phyloP scores from a whole-genome alignment of 495 filamentous ascomycete genomes.

The Podospora didyma region DNA sequence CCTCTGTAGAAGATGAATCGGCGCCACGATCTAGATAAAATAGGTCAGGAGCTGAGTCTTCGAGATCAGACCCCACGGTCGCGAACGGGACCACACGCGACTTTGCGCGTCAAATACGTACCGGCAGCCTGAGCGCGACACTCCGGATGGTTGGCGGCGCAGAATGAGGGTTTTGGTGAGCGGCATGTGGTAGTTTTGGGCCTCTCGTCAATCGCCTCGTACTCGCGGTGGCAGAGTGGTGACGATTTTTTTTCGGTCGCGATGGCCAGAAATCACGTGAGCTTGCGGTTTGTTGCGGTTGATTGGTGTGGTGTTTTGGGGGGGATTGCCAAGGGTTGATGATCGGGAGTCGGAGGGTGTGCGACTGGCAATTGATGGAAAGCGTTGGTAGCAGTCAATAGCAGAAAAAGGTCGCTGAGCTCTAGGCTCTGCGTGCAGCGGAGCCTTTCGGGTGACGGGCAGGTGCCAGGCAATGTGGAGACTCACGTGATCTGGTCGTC shows the following conservation, averaged over 20 bases:
- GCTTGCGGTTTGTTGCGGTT: constrained; percentile 15
- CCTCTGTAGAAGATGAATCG: constrained; percentile 44
- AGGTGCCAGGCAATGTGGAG: too few relatives aligned
- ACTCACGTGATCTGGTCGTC: too few relatives aligned
- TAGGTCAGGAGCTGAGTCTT: neutral
- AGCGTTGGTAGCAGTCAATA: too few relatives aligned
- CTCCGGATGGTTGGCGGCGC: constrained; percentile 7
- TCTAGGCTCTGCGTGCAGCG: too few relatives aligned
- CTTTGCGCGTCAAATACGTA: constrained; percentile 13
- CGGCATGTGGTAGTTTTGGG: constrained; percentile 6
- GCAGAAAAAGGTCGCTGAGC: too few relatives aligned
- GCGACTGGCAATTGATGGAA: too few relatives aligned
- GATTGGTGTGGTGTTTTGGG: neutral
- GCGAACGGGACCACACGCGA: neutral
- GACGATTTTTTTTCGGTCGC: constrained; percentile 31
- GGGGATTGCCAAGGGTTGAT: neutral
- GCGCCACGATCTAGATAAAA: constrained; percentile 43
- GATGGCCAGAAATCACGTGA: constrained; percentile 36
- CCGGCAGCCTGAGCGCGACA: constrained; percentile 22
- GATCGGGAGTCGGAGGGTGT: neutral
- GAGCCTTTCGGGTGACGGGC: too few relatives aligned
- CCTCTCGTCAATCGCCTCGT: neutral
- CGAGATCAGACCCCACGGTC: neutral
- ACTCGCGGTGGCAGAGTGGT: neutral
- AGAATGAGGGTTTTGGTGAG: neutral